Evolutionary conservation across 106 monocot species (phyloP).

Genomic region (Amphibolis antarctica): DNA sequence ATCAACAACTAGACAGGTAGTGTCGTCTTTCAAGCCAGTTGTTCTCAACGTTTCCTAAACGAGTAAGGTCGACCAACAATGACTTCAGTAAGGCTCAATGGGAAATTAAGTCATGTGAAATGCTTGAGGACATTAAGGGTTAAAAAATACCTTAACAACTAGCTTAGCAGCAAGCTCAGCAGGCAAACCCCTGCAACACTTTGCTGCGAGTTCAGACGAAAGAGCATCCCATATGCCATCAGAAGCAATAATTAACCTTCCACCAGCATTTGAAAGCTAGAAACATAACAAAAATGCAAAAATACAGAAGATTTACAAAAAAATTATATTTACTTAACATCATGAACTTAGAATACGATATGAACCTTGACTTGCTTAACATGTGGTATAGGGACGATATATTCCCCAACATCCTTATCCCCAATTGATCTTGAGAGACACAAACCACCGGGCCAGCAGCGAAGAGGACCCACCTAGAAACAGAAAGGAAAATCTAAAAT

Average conservation of each 20-base stretch:
- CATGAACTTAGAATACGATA: not conserved
- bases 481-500: not conserved
- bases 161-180: conserved; percentile 83
- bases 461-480: conserved; percentile 70
- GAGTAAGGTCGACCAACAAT: not conserved
- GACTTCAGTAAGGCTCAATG: not conserved
- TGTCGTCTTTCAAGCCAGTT: conserved; percentile 95
- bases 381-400: conserved; percentile 92
- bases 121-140: too few relatives aligned
- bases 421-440: conserved; percentile 98
- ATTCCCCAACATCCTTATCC: conserved; percentile 94
- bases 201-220: conserved; percentile 68
- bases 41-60: conserved; percentile 77
- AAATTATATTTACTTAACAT: not conserved
- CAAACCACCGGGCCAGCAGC: conserved; percentile 97
- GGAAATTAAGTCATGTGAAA: not conserved
- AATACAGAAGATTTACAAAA: not conserved
- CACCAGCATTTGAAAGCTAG: conserved; percentile 77
- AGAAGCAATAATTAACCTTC: conserved; percentile 84
- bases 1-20: conserved; percentile 92
- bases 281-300: conserved; percentile 6
- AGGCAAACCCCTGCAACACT: conserved; percentile 71
- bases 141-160: conserved; percentile 72
- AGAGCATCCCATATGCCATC: conserved; percentile 98
- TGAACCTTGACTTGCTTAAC: conserved; percentile 98